Evolutionary conservation across 2,329 filamentous ascomycete genomes (phyloP).

Genomic region (Corinectria fuckeliana): DNA sequence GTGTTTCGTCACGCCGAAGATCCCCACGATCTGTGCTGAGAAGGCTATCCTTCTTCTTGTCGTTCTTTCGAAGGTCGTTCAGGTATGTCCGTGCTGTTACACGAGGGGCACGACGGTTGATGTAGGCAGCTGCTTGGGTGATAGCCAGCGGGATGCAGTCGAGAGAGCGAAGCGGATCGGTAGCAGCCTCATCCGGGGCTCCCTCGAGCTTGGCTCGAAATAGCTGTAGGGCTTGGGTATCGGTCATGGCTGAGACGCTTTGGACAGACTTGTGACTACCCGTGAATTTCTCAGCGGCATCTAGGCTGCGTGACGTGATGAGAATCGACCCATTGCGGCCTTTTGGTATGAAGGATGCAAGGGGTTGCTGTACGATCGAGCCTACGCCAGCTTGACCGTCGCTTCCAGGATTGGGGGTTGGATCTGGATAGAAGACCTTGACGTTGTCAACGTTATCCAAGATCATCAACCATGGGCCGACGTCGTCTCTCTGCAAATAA

Average conservation of each 20-base stretch:
- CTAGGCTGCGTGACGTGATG: constrained; percentile 24
- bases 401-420: not conserved
- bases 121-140: constrained; percentile 32
- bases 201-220: constrained; percentile 15
- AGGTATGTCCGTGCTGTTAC: constrained; percentile 40
- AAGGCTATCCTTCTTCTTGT: constrained; percentile 34
- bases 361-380: not conserved
- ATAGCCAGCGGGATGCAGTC: constrained; percentile 19
- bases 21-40: constrained; percentile 35
- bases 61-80: constrained; percentile 35
- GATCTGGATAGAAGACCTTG: not conserved
- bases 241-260: constrained; percentile 18
- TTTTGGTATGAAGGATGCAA: constrained; percentile 25
- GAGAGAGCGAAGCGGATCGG: constrained; percentile 16
- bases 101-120: not conserved
- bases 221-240: constrained; percentile 20
- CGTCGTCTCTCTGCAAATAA: constrained; percentile 36
- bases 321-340: constrained; percentile 23
- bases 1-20: constrained; percentile 11
- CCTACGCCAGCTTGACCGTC: too few relatives aligned
- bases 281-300: constrained; percentile 12
- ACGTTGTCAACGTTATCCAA: constrained; percentile 32
- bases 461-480: constrained; percentile 30
- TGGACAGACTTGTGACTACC: not conserved
- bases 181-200: not conserved